A percentile compares a stretch with the other conserved stretches of the same genome.
These are phyloP conservation scores for Tephrocybe sp. DNA, from an alignment of 768 basidiomycete species.

Conservation along the genomic window DNA sequence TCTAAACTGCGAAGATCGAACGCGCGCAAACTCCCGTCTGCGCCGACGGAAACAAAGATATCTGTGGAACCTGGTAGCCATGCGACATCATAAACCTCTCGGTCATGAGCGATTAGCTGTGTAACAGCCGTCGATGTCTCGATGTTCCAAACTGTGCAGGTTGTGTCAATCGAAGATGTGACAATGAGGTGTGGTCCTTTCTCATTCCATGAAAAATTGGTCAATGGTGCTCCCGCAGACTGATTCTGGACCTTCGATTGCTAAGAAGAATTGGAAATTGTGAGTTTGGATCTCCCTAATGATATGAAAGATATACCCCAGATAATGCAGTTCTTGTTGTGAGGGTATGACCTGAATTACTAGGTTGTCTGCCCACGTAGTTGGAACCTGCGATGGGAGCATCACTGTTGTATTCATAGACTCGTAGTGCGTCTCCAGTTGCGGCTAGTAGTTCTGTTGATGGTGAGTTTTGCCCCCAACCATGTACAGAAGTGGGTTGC, in stretches of 20 bases:
- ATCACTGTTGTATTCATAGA: slow-evolving; percentile 87
- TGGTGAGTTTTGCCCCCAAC: slow-evolving; percentile 67
- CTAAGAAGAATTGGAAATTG: slow-evolving; percentile 30
- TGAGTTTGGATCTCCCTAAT: slow-evolving; percentile 7
- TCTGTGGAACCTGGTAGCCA: slow-evolving; percentile 96
- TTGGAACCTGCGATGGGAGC: slow-evolving; percentile 51
- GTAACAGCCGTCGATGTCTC: slow-evolving; percentile 91
- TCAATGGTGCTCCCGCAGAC: slow-evolving; percentile 84
- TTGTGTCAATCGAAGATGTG: slow-evolving; percentile 97
- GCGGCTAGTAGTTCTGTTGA: slow-evolving; percentile 85
- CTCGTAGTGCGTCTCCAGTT: slow-evolving; percentile 87
- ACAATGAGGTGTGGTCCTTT: slow-evolving; percentile 88
- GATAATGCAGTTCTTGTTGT: slow-evolving; percentile 75
- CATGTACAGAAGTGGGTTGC: slow-evolving; percentile 74
- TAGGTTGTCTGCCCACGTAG: slow-evolving; percentile 69
- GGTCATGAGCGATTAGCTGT: slow-evolving; percentile 95
- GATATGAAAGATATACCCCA: slow-evolving; percentile 55
- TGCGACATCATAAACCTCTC: slow-evolving; percentile 96
- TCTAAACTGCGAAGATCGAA: slow-evolving; percentile 96
- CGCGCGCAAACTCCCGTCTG: slow-evolving; percentile 93
- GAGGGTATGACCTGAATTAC: slow-evolving; percentile 58
- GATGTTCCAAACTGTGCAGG: slow-evolving; percentile 99
- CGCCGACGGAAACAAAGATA: slow-evolving; percentile 97
- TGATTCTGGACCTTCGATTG: slow-evolving; percentile 90
- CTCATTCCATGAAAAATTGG: slow-evolving; percentile 97